Percentiles rank a stretch among this genome's conserved stretches.
These are phyloP conservation scores for Choiromyces venosus DNA, from an alignment of 495 filamentous ascomycete species.

Conservation along the genomic window DNA sequence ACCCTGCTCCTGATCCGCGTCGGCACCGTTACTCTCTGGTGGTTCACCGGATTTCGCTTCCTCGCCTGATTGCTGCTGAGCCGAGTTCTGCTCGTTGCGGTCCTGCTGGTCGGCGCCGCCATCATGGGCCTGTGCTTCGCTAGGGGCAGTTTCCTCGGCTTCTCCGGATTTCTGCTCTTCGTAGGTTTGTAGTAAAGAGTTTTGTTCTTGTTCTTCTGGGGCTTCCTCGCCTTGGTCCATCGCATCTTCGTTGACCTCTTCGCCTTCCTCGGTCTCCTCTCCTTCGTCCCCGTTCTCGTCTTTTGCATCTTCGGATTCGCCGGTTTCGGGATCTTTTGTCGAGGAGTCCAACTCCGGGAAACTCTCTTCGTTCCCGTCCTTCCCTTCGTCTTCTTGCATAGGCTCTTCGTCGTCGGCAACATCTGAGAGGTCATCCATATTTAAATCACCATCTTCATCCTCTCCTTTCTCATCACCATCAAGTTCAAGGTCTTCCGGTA, in stretches of 20 bases:
- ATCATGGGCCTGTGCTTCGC: constrained; percentile 55
- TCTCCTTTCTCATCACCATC: constrained; percentile 62
- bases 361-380: constrained; percentile 49
- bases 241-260: constrained; percentile 48
- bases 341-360: constrained; percentile 35
- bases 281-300: constrained; percentile 35
- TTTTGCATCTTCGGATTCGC: constrained; percentile 24
- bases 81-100: constrained; percentile 30
- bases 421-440: constrained; percentile 59
- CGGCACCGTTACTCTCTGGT: constrained; percentile 44
- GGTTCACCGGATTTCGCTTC: constrained; percentile 36
- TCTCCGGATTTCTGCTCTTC: constrained; percentile 47
- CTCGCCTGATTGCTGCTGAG: constrained; percentile 50
- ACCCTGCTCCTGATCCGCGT: constrained; percentile 45
- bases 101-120: constrained; percentile 45
- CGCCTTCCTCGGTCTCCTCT: constrained; percentile 39
- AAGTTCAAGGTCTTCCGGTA: constrained; percentile 67
- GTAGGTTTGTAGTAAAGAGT: constrained; percentile 40
- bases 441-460: constrained; percentile 60
- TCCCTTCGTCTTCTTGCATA: constrained; percentile 54
- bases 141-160: constrained; percentile 63
- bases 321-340: constrained; percentile 17
- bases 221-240: constrained; percentile 48
- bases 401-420: constrained; percentile 46
- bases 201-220: constrained; percentile 48